Evolutionary conservation across 805 yeast species (phyloP), one percentile per base, ranked within the genome.

Genomic region (Starmerella khaoyaiensis): DNA sequence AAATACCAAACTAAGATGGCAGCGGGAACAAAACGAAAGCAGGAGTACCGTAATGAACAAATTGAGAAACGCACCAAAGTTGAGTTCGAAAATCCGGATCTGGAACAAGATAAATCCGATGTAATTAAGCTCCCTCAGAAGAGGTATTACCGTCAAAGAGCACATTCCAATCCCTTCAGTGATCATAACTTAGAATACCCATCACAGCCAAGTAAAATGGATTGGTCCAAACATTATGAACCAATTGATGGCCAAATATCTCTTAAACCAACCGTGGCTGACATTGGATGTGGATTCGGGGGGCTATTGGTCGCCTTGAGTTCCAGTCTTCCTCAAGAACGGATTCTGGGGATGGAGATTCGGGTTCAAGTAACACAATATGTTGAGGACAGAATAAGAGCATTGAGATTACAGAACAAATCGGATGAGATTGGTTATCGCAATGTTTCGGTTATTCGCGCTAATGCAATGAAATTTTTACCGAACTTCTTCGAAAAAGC

Each of bases 261-360:
- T 31, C 56, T 56, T 1, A 84, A 81, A 30, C 57, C 57, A 1
- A 54, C 57, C 39, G 78, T 90, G 36, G 97, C 97, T 4, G 98
- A 90, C 56, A 72, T 90, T 41, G 98, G 98, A 7, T 90, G 98
- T 62, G 98, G 98, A 1, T 90, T 81, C 57, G 98, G 98, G 37
- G 98, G 98, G 0, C 65, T 90, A 41, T 58, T 82, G 49, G 74
- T 79, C 24, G 79, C 82, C 37, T 66, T 90, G 39, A 77, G 94
- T 4, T 79, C 84, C 4, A 72, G 63, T 38, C 78, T 80, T 45
- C 84, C 90, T 1, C 72, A 79, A 3, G 70, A 67, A 11, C 64
- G 82, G 52, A 76, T 84, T 31, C 64, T 90, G 31, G 98, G 98
- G 14, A 84, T 90, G 94, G 98, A 90, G 61, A 90, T 90, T 54